Base-by-base conservation (phyloP, 495 filamentous ascomycete genomes). In the Poronia punctata region DNA sequence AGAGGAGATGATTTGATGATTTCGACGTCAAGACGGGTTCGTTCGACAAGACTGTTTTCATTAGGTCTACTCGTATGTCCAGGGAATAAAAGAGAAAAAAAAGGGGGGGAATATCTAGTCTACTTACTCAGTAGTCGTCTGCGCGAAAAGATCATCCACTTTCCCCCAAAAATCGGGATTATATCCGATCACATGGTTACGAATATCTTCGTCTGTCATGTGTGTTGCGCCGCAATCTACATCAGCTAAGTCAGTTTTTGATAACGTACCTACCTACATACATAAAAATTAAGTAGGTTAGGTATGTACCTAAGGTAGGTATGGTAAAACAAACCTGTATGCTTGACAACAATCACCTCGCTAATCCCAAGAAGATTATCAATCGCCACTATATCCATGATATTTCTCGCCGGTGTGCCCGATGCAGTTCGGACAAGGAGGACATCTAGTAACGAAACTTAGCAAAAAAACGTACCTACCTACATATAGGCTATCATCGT, bases 381-480 rank as follows among this genome's bases (percentile, higher is more conserved):
- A 11, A 39, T 30, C 11, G 18, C 18, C 1, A 27, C 37, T 28
- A 39, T 39, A 14, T 39, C 37, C 11, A 3, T 4, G 17, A 39
- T 39, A 3, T 39, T 39, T 22, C 37, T 29, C 7, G 17, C 25
- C 11, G 37, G 37, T 10, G 37, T 21, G 8, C 37, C 37, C 9
- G 37, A 39, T 11, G 25, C 37, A 19, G 25, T 39, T 22, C 37
- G 19, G 10, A 39, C 18, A 1, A 39, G 37, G n/a, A 39, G 17
- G 5, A 10, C 37, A 4, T 14, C 37, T 39, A 2, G 1, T 5
- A 9, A 29, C 15, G 1, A 11, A 9, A 29, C 15, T 30, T n/a
- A 12, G 12, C 30, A 2, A 36, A 12, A 30, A n/a, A 30, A 8
- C 7, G 17, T 21, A 19, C 17, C n/a, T n/a, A n/a, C n/a, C n/a